These are phyloP conservation scores for Saccharomyces mikatae DNA, from an alignment of 805 yeast species.

Conservation along the genomic window DNA sequence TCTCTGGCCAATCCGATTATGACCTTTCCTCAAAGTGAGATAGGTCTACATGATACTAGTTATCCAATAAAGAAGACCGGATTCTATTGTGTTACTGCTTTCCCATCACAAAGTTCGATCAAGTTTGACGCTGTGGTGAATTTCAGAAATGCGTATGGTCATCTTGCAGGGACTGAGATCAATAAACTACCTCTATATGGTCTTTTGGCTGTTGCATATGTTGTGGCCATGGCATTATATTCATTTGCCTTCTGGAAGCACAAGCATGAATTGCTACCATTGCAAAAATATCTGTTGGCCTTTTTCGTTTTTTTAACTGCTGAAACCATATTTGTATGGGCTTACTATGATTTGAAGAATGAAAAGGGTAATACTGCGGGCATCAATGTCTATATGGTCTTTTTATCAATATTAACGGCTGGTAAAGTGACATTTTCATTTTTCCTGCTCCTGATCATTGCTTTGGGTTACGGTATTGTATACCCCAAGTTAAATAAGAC, in stretches of 20 bases:
- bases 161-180: slow-evolving; percentile 79
- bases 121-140: slow-evolving; percentile 60
- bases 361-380: slow-evolving; percentile 45
- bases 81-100: slow-evolving; percentile 83
- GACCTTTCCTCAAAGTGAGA: slow-evolving; percentile 45
- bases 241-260: slow-evolving; percentile 79
- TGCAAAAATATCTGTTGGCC: slow-evolving; percentile 84
- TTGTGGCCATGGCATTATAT: slow-evolving; percentile 72
- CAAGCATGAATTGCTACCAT: slow-evolving; percentile 77
- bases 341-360: slow-evolving; percentile 79
- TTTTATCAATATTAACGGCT: slow-evolving; percentile 72
- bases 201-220: slow-evolving; percentile 72
- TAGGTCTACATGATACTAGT: slow-evolving; percentile 52
- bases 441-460: slow-evolving; percentile 74
- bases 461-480: slow-evolving; percentile 93
- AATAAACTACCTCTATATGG: slow-evolving; percentile 90
- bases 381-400: slow-evolving; percentile 65
- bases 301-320: slow-evolving; percentile 74
- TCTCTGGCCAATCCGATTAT: slow-evolving; percentile 47
- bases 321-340: slow-evolving; percentile 85
- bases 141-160: slow-evolving; percentile 89
- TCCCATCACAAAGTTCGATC: slow-evolving; percentile 34
- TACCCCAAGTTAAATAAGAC: slow-evolving; percentile 72
- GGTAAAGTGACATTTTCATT: slow-evolving; percentile 80
- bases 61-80: slow-evolving; percentile 73